These are phyloP conservation scores for Orbilia javanica DNA, from an alignment of 2,329 filamentous ascomycete species.

Conservation along the genomic window DNA sequence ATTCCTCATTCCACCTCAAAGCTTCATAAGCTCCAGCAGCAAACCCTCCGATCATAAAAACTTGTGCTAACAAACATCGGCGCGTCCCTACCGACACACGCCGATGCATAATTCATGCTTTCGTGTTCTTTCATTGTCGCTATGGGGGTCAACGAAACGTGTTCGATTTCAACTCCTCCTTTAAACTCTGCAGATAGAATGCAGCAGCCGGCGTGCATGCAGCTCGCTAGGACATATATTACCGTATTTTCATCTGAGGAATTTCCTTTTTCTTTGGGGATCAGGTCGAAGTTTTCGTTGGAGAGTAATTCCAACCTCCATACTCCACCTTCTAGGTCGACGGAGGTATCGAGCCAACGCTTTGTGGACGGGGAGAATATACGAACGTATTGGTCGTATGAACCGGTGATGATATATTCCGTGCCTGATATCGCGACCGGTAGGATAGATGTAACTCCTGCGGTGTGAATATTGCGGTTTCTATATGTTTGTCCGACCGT, in stretches of 20 bases:
- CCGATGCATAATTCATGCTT: slow-evolving; percentile 95
- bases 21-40: slow-evolving; percentile 67
- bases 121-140: slow-evolving; percentile 84
- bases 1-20: slow-evolving; percentile 44
- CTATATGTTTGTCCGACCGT: background rate
- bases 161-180: slow-evolving; percentile 81
- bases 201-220: slow-evolving; percentile 89
- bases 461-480: slow-evolving; percentile 36
- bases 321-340: slow-evolving; percentile 81
- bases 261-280: background rate
- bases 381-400: slow-evolving; percentile 87
- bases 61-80: slow-evolving; percentile 64
- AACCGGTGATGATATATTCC: slow-evolving; percentile 77
- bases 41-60: slow-evolving; percentile 70
- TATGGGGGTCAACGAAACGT: slow-evolving; percentile 71
- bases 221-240: slow-evolving; percentile 79
- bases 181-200: slow-evolving; percentile 70
- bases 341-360: slow-evolving; percentile 71
- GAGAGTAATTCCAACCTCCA: slow-evolving; percentile 78
- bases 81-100: slow-evolving; percentile 66
- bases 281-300: slow-evolving; percentile 62
- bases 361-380: slow-evolving; percentile 71
- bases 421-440: slow-evolving; percentile 21
- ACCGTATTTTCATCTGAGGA: slow-evolving; percentile 6
- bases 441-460: slow-evolving; percentile 53